phyloP scores from a whole-genome alignment of 1,139 yeast species.

The Yamadazyma mexicana region DNA sequence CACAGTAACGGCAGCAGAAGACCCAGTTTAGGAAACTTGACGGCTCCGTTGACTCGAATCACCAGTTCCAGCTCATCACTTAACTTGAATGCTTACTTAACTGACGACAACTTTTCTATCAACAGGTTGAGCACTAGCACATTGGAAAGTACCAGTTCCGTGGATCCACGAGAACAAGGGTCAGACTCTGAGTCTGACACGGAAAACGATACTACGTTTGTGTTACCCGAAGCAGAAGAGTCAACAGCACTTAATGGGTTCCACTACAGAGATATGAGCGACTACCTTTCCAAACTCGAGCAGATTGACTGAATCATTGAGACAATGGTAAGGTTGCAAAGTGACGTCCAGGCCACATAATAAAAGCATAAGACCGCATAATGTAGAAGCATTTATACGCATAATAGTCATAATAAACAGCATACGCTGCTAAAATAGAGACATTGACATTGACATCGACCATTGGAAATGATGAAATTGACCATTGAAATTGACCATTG shows the following conservation, averaged over 20 bases:
- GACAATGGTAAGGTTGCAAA: no score
- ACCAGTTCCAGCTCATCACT: conserved; percentile 45
- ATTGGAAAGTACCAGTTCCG: neutral
- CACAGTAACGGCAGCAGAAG: neutral
- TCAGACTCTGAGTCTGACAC: conserved; percentile 4
- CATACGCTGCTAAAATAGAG: no score
- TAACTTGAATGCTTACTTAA: conserved; percentile 45
- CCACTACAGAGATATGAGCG: conserved; percentile 22
- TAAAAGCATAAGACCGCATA: neutral
- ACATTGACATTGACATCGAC: no score
- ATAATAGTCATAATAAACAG: no score
- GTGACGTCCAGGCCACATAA: no score
- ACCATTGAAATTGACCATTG: no score
- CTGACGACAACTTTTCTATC: conserved; percentile 25
- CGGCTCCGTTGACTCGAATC: conserved; percentile 33
- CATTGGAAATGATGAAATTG: no score
- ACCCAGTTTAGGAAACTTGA: conserved; percentile 9
- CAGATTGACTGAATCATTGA: neutral
- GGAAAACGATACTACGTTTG: conserved; percentile 19
- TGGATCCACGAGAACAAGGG: neutral
- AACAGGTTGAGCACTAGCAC: conserved; percentile 12
- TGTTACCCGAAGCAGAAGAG: conserved; percentile 7
- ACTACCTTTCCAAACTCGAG: conserved; percentile 26
- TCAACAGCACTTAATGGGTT: neutral
- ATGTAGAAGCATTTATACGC: no score